A percentile compares a stretch with the other conserved stretches of the same genome.
These are phyloP conservation scores for Fraxinus latifolia DNA, from an alignment of 305 asterid genomes.

Conservation along the genomic window DNA sequence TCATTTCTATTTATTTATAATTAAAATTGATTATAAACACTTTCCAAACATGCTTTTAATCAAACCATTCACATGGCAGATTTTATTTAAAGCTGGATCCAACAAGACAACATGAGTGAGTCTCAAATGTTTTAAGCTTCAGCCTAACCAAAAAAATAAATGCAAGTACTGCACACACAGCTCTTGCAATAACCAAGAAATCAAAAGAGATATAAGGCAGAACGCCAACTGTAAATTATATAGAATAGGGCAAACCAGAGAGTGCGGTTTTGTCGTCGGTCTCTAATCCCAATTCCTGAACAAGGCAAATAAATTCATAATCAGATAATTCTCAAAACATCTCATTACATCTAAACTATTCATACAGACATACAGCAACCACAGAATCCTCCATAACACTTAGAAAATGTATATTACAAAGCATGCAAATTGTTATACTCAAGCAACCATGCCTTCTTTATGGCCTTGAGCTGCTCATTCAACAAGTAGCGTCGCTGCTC, in stretches of 20 bases:
- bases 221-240: conserved; percentile 2
- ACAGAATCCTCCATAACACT: not conserved
- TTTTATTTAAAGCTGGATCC: not conserved
- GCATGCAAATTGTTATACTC: conserved; percentile 4
- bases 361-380: conserved; percentile 3
- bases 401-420: conserved; percentile 8
- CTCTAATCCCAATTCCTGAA: conserved; percentile 95
- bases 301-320: conserved; percentile 18
- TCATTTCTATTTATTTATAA: not conserved
- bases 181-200: not conserved
- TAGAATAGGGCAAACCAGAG: conserved; percentile 54
- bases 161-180: not conserved
- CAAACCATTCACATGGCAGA: not conserved
- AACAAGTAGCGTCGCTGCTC: conserved; percentile 94
- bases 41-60: not conserved
- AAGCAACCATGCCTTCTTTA: conserved; percentile 67
- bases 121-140: not conserved
- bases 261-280: conserved; percentile 98
- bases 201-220: conserved; percentile 20
- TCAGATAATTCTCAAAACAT: conserved; percentile 15
- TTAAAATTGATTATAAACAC: not conserved
- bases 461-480: conserved; percentile 96
- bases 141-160: not conserved
- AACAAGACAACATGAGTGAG: not conserved
- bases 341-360: conserved; percentile 16